Base-by-base conservation (phyloP, 176 grass and related monocot species). In the Aegilops bicornis region DNA sequence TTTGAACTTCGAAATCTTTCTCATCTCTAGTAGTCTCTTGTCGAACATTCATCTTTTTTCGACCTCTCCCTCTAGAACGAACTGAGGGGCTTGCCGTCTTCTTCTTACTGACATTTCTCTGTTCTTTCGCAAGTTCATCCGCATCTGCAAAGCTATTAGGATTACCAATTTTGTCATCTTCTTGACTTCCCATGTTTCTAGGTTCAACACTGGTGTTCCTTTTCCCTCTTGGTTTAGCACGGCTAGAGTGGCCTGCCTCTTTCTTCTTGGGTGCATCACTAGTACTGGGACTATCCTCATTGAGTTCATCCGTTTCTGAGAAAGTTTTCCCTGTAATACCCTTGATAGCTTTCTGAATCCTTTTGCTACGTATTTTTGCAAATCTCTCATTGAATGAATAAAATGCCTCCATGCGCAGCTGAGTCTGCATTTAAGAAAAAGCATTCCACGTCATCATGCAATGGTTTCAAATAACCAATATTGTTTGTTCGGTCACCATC, bases 301-400 rank as follows among this genome's bases (percentile, higher is more conserved):
- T 74, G 87, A 85, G 84, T 78, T 91, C 84, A 86, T 95, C 93
- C 30, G 71, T 88, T 40, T 91, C 91, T 32, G 66, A 48, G 86
- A 92, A 92, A 60, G 35, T 72, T 86, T 82, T 92, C 69, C 91
- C 88, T 72, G 88, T 98, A 77, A 98, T 98, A 85, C 96, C 93
- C 88, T 94, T 96, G 82, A 98, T 88, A 80, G 96, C 96, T 91
- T 96, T 95, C 84, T 98, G 94, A 86, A 98, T 94, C 84, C 96
- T 89, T 43, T 94, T 92, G 80, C 96, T 98, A 77, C 93, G 93
- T 73, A 98, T 94, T 92, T 98, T 98, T 54, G 96, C 93, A 85
- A 98, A 98, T 85, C 93, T 94, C 91, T 98, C 96, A 6, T 98
- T 98, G 88, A 96, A 98, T 62, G 92, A 91, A 86, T 96, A 98